Evolutionary conservation across 2,329 filamentous ascomycete genomes (phyloP), one percentile per base, ranked within the genome.

Genomic region (Davidsoniella virescens): DNA sequence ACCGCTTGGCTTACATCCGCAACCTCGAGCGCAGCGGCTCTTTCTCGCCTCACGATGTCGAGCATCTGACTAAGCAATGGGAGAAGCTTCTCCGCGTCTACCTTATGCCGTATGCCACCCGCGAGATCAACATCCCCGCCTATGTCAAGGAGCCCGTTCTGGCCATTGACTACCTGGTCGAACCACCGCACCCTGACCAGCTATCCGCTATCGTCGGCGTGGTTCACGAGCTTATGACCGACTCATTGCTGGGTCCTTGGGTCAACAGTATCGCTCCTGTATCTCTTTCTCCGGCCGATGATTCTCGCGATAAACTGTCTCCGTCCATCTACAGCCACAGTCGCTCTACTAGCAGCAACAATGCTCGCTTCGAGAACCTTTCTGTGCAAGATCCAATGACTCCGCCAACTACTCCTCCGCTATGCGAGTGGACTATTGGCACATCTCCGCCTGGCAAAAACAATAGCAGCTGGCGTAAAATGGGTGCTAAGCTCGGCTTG

Each of bases 201-300:
- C 70, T 98, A 14, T 83, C 93, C 54, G 76, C 84, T 47, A 87
- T 92, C 17, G 84, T 94, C 20, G 75, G 76, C 54, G 93, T 94
- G 54, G 85, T 95, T 39, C 88, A 90, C 63, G 92, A 96, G 58
- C 70, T 98, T 51, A 96, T 98, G 88, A 93, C 94, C 59, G 92
- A 96, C 62, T 95, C 88, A 3, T 85, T 96, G 0, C 71, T 96
- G 47, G 80, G 94, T 0, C 88, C 90, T 0, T 98, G 96, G 61
- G 72, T 96, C 26, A 10, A 10, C 6, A 33, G 26, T 8, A 33
- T 33, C 26, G 26, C 26, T 33, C 26, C 26, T 4, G 26, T 33
- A 12, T 70, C 71, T 16, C 68, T 68, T 6, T 67, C 67, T 4
- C 67, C 69, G 0, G 65, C 66, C 48, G 69, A 77, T 55, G 60